phyloP scores from a whole-genome alignment of 805 yeast species.

The Candida montana region DNA sequence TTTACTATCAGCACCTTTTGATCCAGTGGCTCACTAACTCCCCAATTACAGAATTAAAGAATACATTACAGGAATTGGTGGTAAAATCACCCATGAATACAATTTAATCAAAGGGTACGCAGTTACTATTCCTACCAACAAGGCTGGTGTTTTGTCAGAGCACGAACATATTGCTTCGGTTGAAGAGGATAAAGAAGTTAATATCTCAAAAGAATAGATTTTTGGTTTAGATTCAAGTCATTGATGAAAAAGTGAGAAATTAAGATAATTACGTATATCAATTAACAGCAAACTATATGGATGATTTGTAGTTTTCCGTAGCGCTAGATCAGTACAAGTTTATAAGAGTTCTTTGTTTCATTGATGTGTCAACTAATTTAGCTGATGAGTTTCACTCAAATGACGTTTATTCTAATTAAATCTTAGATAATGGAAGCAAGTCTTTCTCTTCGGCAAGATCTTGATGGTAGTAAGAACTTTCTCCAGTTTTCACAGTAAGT shows the following conservation, averaged over 20 bases:
- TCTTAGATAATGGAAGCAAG: too few species aligned
- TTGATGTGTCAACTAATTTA: too few species aligned
- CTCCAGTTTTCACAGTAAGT: slow-evolving; percentile 13
- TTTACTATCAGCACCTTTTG: not conserved
- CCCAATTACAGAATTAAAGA: slow-evolving; percentile 47
- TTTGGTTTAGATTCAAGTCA: not conserved
- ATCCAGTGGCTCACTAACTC: slow-evolving; percentile 4
- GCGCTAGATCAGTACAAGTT: too few species aligned
- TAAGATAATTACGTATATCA: too few species aligned
- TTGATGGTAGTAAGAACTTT: slow-evolving; percentile 30
- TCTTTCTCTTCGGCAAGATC: slow-evolving; percentile 9
- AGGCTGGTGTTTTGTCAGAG: slow-evolving; percentile 39
- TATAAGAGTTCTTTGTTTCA: too few species aligned
- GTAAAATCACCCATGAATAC: slow-evolving; percentile 55
- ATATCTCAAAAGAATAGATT: slow-evolving; percentile 20
- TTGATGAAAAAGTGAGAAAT: too few species aligned
- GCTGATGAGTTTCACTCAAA: too few species aligned
- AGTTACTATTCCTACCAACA: slow-evolving; percentile 49
- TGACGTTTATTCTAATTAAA: too few species aligned
- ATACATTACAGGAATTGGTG: slow-evolving; percentile 48
- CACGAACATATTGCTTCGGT: slow-evolving; percentile 50
- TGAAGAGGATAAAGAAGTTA: slow-evolving; percentile 67
- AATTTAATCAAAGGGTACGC: slow-evolving; percentile 62
- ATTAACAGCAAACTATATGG: too few species aligned
- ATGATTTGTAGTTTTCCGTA: too few species aligned